A percentile compares a stretch with the other conserved stretches of the same genome.
Conservation (phyloP, 768 basidiomycete genomes). For the Rhizopogon vinicolor region DNA sequence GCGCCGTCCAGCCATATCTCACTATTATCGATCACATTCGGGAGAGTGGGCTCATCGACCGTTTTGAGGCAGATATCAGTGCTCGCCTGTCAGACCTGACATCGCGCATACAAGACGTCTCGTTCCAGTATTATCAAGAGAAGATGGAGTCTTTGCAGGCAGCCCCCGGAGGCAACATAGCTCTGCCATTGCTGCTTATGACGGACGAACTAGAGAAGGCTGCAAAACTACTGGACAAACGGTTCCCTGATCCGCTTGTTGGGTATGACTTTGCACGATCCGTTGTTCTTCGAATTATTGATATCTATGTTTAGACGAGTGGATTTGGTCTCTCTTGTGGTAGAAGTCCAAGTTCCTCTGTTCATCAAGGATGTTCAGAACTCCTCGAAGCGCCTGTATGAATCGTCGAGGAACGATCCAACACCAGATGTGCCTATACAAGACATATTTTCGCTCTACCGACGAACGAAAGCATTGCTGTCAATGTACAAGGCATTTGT, state of each 20-base stretch:
- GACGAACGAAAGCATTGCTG: slow-evolving; percentile 67
- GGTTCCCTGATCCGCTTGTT: slow-evolving; percentile 79
- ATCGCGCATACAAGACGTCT: slow-evolving; percentile 55
- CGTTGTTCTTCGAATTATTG: not conserved
- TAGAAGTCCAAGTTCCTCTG: slow-evolving; percentile 65
- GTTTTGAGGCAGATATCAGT: slow-evolving; percentile 68
- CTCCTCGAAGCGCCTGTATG: slow-evolving; percentile 70
- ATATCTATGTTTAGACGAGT: slow-evolving; percentile 43
- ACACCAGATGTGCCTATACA: slow-evolving; percentile 86
- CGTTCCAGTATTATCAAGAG: slow-evolving; percentile 55
- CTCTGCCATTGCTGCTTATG: slow-evolving; percentile 76
- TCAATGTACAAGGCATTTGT: slow-evolving; percentile 84
- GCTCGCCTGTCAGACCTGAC: slow-evolving; percentile 66
- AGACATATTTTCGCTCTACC: slow-evolving; percentile 85
- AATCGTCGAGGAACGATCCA: slow-evolving; percentile 82
- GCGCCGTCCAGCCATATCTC: slow-evolving; percentile 63
- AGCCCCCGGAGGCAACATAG: slow-evolving; percentile 74
- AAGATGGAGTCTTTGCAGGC: slow-evolving; percentile 62
- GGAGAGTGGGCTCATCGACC: slow-evolving; percentile 64
- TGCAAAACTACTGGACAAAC: slow-evolving; percentile 79
- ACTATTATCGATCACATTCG: slow-evolving; percentile 67
- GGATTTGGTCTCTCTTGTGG: slow-evolving; percentile 70
- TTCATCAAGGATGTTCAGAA: slow-evolving; percentile 62
- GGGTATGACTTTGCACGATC: slow-evolving; percentile 46
- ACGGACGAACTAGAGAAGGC: slow-evolving; percentile 87